phyloP scores from a whole-genome alignment of 2,329 filamentous ascomycete genomes.

The Diaporthe nobilis region DNA sequence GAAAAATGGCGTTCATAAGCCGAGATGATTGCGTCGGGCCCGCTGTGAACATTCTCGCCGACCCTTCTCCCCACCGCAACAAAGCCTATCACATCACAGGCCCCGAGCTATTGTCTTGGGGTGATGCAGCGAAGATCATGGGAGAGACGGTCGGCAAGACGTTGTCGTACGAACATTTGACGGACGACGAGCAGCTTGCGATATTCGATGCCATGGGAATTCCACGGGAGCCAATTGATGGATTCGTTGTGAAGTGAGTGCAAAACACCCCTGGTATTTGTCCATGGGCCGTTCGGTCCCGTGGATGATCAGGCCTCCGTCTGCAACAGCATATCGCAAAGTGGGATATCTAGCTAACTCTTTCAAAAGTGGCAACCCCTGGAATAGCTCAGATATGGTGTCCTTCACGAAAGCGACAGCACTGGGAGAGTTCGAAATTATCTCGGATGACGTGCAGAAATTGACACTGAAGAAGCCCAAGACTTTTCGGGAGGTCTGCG shows the following conservation, averaged over 20 bases:
- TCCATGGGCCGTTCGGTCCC: neutral
- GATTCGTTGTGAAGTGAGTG: slow-evolving; percentile 8
- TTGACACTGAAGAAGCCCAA: neutral
- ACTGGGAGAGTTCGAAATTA: slow-evolving; percentile 17
- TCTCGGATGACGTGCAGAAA: slow-evolving; percentile 18
- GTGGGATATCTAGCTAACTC: neutral
- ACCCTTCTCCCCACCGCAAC: slow-evolving; percentile 3
- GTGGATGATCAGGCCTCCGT: neutral
- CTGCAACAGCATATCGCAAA: too few relatives aligned
- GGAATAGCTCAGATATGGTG: slow-evolving; percentile 17
- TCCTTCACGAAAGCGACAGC: slow-evolving; percentile 18
- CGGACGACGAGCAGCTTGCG: slow-evolving; percentile 20
- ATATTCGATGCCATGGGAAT: slow-evolving; percentile 18
- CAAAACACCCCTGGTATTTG: neutral
- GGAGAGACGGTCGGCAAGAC: slow-evolving; percentile 15
- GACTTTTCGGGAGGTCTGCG: slow-evolving; percentile 7
- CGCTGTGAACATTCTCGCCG: neutral
- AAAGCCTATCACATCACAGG: slow-evolving; percentile 22
- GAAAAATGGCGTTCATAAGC: slow-evolving; percentile 11
- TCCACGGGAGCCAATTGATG: slow-evolving; percentile 1
- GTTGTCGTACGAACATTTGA: neutral
- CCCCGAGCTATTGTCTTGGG: slow-evolving; percentile 22
- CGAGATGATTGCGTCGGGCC: slow-evolving; percentile 9
- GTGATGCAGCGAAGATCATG: slow-evolving; percentile 7
- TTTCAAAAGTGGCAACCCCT: slow-evolving; percentile 6